These are phyloP conservation scores for Parmelia sp. DNA, from an alignment of 495 filamentous ascomycete genomes.

Conservation along the genomic window DNA sequence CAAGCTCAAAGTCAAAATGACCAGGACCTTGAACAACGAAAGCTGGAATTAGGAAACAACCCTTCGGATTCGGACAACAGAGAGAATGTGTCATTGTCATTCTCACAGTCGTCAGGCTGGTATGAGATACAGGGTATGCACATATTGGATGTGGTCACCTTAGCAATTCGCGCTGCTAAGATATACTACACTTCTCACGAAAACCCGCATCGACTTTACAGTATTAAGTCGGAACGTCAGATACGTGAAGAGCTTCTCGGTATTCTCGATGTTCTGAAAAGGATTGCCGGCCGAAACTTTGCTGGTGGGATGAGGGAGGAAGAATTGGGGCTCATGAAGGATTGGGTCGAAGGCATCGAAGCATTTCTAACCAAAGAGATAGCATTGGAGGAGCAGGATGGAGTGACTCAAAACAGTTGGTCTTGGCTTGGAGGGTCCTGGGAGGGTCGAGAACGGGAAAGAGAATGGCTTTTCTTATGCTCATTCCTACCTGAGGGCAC, in stretches of 20 bases:
- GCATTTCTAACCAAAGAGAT: constrained; percentile 68
- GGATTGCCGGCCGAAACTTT: constrained; percentile 84
- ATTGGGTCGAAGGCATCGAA: constrained; percentile 72
- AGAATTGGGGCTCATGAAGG: constrained; percentile 63
- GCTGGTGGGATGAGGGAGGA: constrained; percentile 69
- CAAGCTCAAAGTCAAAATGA: constrained; percentile 33
- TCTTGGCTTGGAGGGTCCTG: constrained; percentile 76
- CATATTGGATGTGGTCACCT: constrained; percentile 82
- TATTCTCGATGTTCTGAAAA: constrained; percentile 83
- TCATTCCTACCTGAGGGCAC: constrained; percentile 60
- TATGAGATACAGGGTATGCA: constrained; percentile 87
- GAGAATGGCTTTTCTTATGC: constrained; percentile 60
- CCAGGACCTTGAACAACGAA: constrained; percentile 29
- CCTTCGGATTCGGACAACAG: constrained; percentile 26
- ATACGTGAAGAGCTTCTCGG: constrained; percentile 76
- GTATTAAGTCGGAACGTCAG: constrained; percentile 74
- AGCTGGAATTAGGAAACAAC: constrained; percentile 30
- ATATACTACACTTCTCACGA: constrained; percentile 90
- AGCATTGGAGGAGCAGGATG: constrained; percentile 65
- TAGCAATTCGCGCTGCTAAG: constrained; percentile 89
- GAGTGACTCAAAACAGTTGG: constrained; percentile 65
- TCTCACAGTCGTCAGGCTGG: constrained; percentile 50
- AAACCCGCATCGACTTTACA: constrained; percentile 70
- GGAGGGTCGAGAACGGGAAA: constrained; percentile 66
- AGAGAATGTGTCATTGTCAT: constrained; percentile 19